Base-by-base conservation (phyloP, 2,329 filamentous ascomycete species). In the Epichloe gansuensis region DNA sequence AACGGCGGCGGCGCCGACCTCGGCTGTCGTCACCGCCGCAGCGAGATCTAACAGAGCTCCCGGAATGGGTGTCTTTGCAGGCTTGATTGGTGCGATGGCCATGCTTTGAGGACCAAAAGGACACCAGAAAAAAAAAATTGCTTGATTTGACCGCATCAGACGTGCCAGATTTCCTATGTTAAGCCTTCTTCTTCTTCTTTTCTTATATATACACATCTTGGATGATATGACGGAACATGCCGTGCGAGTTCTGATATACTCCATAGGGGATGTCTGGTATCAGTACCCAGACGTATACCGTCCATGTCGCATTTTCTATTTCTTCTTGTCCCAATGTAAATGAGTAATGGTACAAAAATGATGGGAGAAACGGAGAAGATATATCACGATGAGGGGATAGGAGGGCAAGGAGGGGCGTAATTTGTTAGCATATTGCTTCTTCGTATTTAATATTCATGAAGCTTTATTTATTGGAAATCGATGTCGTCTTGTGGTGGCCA, bases 11-110 rank as follows among this genome's bases (percentile, higher is more conserved):
- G 13, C 28, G 28, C 51, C n/a, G 28, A n/a, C 31, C 15, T 15
- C 52, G 63, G 58, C 51, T 61, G 60, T 54, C 65, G 65, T 35
- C 58, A 62, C 55, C 6, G 58, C 52, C 15, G 58, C 52, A 2
- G 56, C 54, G 2, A 43, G 52, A 34, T 58, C 62, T 35, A 65
- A 67, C 56, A 62, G 62, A 34, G 65, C 63, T 7, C 65, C 67
- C 5, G 66, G 59, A 2, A 57, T 65, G 25, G 72, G 69, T 6
- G 38, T 46, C 57, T 70, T 58, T 23, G 57, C 51, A 1, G 57
- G 48, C 37, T 17, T 58, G 15, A 42, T 55, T 9, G 54, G 54
- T 47, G n/a, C 54, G 6, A 42, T 58, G 37, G 52, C 51, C 38
- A 41, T 58, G 15, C 45, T 58, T 46, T 58, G 48, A 52, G 21